Percentiles rank a stretch among this genome's conserved stretches.
These are phyloP conservation scores for Scortechinia acanthostroma DNA, from an alignment of 2,329 filamentous ascomycete species.

Conservation along the genomic window DNA sequence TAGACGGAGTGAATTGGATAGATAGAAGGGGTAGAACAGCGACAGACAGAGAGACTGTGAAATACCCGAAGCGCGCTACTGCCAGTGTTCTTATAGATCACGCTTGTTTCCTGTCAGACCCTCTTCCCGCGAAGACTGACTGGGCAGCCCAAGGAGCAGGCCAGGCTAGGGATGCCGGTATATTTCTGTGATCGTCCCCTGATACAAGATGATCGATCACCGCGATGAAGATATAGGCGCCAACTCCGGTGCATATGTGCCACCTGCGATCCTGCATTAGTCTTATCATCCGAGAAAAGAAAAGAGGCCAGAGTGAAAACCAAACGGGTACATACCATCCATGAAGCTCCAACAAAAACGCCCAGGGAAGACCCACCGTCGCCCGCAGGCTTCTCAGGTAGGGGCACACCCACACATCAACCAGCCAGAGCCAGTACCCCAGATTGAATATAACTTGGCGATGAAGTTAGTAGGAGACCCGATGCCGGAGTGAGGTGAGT, in stretches of 20 bases:
- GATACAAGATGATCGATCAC: constrained; percentile 11
- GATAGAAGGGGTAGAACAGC: too few species aligned
- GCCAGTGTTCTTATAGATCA: too few species aligned
- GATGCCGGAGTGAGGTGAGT: constrained; percentile 4
- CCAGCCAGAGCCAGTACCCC: constrained; percentile 12
- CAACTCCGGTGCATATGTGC: constrained; percentile 12
- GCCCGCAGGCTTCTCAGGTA: constrained; percentile 9
- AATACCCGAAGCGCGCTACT: too few species aligned
- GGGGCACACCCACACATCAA: constrained; percentile 13
- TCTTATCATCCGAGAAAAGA: background rate
- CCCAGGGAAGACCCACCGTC: constrained; percentile 12
- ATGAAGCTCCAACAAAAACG: constrained; percentile 16
- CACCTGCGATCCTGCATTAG: constrained; percentile 8
- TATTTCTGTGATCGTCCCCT: constrained; percentile 4
- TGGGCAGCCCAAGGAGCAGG: constrained; percentile 10
- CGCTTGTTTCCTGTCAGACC: too few species aligned
- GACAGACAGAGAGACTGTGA: too few species aligned
- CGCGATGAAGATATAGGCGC: constrained; percentile 12
- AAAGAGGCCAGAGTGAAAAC: too few species aligned
- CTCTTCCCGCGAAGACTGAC: constrained; percentile 10
- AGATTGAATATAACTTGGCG: constrained; percentile 11
- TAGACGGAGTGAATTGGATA: too few species aligned
- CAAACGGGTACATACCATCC: too few species aligned
- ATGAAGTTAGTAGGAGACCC: constrained; percentile 5
- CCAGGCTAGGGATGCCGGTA: constrained; percentile 9